Evolutionary conservation across 371 early-diverging fungal genomes (phyloP).

Genomic region (Apophysomyces sp.): DNA sequence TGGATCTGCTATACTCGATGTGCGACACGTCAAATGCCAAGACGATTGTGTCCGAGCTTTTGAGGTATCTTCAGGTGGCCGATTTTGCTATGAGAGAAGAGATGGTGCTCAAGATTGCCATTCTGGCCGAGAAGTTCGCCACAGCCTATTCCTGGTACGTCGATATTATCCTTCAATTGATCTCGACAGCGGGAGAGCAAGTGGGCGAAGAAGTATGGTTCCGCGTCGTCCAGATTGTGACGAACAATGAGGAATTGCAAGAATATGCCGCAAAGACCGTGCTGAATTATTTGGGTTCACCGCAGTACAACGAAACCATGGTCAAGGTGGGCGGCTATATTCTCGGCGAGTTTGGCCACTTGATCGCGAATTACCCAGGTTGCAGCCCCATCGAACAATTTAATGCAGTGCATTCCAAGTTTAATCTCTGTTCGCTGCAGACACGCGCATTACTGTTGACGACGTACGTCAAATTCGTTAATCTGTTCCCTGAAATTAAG

Average conservation of each 20-base stretch:
- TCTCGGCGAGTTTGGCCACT: constrained; percentile 95
- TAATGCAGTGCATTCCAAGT: constrained; percentile 87
- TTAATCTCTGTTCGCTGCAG: constrained; percentile 73
- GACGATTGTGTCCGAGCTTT: constrained; percentile 86
- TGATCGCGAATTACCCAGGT: constrained; percentile 85
- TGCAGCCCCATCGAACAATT: constrained; percentile 92
- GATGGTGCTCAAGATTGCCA: constrained; percentile 97
- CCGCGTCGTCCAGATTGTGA: constrained; percentile 94
- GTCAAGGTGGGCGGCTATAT: constrained; percentile 95
- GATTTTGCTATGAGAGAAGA: constrained; percentile 94
- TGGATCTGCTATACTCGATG: constrained; percentile 96
- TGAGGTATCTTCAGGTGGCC: constrained; percentile 83
- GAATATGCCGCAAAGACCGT: constrained; percentile 90
- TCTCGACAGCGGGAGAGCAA: constrained; percentile 93
- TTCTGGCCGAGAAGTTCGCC: constrained; percentile 95
- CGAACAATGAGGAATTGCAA: constrained; percentile 90
- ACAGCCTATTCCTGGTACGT: constrained; percentile 98
- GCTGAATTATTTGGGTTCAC: constrained; percentile 74
- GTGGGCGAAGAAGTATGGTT: constrained; percentile 97
- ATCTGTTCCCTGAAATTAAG: constrained; percentile 96
- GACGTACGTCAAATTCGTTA: constrained; percentile 92
- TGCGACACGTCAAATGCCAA: constrained; percentile 89
- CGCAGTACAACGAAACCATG: constrained; percentile 91
- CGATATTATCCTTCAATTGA: constrained; percentile 93
- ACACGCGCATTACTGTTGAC: constrained; percentile 88